Evolutionary conservation across 768 basidiomycete genomes (phyloP).

Genomic region (Paxillus rubicundulus): DNA sequence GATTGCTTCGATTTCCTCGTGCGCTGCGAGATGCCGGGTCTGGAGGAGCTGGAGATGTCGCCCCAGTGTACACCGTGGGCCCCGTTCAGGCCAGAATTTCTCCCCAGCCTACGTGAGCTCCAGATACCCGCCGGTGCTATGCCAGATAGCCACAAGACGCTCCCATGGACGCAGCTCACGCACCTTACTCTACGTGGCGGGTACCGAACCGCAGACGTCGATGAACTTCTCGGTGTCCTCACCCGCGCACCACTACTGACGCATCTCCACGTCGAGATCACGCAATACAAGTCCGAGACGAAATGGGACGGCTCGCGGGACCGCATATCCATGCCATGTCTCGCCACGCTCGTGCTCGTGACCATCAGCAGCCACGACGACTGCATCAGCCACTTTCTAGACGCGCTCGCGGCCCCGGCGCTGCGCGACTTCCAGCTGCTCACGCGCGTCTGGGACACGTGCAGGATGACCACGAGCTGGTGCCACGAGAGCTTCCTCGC

Average conservation of each 20-base stretch:
- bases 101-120: conserved; percentile 23
- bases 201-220: conserved; percentile 26
- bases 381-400: conserved; percentile 26
- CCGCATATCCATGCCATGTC: conserved; percentile 29
- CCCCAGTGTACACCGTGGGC: conserved; percentile 32
- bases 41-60: conserved; percentile 33
- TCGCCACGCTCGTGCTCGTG: conserved; percentile 30
- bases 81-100: conserved; percentile 26
- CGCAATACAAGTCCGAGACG: conserved; percentile 27
- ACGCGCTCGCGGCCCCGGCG: conserved; percentile 21
- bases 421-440: conserved; percentile 32
- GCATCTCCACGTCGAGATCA: conserved; percentile 32
- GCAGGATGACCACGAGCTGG: conserved; percentile 27
- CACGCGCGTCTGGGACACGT: conserved; percentile 34
- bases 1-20: conserved; percentile 25
- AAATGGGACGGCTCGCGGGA: conserved; percentile 25
- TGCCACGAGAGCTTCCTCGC: conserved; percentile 27
- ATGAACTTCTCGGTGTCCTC: conserved; percentile 26
- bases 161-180: conserved; percentile 32
- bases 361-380: conserved; percentile 29
- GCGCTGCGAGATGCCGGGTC: conserved; percentile 21
- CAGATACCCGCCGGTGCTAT: conserved; percentile 32
- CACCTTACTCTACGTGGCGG: conserved; percentile 32
- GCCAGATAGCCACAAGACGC: conserved; percentile 31
- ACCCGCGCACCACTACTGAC: conserved; percentile 23